Conservation (phyloP, 306 rosid genomes). For the Vicia villosa region DNA sequence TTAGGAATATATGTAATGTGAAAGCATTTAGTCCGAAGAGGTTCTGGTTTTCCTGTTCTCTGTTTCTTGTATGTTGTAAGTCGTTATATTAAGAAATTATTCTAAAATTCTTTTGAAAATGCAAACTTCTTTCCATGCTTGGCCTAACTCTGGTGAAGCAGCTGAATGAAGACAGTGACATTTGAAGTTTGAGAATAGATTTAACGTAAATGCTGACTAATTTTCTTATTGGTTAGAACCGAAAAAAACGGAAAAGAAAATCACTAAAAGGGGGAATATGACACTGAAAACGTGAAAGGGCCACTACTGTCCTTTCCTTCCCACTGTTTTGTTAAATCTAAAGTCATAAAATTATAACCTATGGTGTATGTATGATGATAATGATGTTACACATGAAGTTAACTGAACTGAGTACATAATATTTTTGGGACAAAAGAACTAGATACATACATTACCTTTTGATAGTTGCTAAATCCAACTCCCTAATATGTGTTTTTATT, state of each 20-base stretch:
- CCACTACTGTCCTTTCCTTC: not conserved
- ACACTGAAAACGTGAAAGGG: not conserved
- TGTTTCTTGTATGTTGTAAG: constrained; percentile 14
- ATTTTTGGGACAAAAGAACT: too few relatives aligned
- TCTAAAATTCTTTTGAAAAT: constrained; percentile 18
- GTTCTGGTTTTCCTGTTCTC: constrained; percentile 21
- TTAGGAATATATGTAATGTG: not conserved
- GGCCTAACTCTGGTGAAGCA: constrained; percentile 3
- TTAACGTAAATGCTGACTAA: not conserved
- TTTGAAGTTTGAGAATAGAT: not conserved
- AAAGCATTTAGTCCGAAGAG: constrained; percentile 17
- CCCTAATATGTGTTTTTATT: too few relatives aligned
- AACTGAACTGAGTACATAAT: not conserved
- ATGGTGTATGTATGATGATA: not conserved
- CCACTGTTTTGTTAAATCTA: not conserved
- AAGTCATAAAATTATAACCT: not conserved
- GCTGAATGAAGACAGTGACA: not conserved
- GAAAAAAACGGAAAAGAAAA: too few relatives aligned
- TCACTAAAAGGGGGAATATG: not conserved
- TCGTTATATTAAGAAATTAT: not conserved
- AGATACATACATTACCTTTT: not conserved
- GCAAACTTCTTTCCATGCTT: constrained; percentile 6
- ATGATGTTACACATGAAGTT: not conserved
- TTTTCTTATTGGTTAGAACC: not conserved
- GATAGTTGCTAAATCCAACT: too few relatives aligned